A percentile compares a stretch with the other conserved stretches of the same genome.
Evolutionary conservation across 106 monocot species (phyloP).

Genomic region (Hemerocallis citrina): DNA sequence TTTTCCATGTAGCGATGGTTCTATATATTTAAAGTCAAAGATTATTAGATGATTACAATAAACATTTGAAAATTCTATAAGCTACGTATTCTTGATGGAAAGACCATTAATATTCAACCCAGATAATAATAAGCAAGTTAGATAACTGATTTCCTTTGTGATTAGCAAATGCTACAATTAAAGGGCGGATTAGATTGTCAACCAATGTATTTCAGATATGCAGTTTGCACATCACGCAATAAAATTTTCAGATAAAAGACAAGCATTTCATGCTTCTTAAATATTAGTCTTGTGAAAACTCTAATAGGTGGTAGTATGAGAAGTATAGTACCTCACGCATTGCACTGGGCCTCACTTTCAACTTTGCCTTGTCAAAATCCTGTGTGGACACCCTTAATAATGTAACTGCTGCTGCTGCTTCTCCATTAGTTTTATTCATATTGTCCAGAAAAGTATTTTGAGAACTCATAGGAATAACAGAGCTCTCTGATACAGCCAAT

Average conservation of each 20-base stretch:
- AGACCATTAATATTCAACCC: too few relatives aligned
- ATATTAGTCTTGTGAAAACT: not conserved
- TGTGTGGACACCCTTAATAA: slow-evolving; percentile 36
- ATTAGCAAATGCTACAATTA: too few relatives aligned
- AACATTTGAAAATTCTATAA: too few relatives aligned
- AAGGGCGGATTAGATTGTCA: too few relatives aligned
- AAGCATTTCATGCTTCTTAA: not conserved
- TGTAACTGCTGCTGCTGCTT: slow-evolving; percentile 19
- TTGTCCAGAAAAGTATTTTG: not conserved
- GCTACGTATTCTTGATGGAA: too few relatives aligned
- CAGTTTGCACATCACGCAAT: too few relatives aligned
- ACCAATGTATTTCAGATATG: too few relatives aligned
- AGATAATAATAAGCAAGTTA: too few relatives aligned
- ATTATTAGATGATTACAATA: too few relatives aligned
- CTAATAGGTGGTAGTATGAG: not conserved
- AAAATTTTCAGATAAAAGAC: not conserved
- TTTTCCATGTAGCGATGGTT: too few relatives aligned
- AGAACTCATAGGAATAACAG: slow-evolving; percentile 4
- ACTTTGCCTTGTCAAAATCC: slow-evolving; percentile 84
- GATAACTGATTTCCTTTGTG: too few relatives aligned
- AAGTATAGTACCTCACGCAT: slow-evolving; percentile 82
- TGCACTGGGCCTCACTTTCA: slow-evolving; percentile 92
- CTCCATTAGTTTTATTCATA: not conserved
- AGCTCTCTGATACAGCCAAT: slow-evolving; percentile 35
- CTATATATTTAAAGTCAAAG: too few relatives aligned